A percentile compares a stretch with the other conserved stretches of the same genome.
Evolutionary conservation across 768 basidiomycete species (phyloP).

Genomic region (Rhizopogon roseolus): DNA sequence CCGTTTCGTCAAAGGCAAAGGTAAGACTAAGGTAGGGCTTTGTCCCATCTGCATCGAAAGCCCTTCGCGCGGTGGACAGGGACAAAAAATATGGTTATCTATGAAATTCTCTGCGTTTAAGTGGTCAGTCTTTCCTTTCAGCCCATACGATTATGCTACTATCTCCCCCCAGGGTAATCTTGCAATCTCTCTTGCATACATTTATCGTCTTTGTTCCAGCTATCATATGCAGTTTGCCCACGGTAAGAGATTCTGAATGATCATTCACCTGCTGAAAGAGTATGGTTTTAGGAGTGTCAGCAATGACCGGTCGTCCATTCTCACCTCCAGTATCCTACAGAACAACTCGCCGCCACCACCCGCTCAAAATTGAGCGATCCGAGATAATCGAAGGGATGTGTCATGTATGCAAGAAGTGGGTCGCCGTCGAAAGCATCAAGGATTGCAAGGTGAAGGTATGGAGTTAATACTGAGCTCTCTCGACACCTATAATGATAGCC

Average conservation of each 20-base stretch:
- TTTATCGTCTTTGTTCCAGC: slow-evolving; percentile 30
- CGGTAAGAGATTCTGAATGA: slow-evolving; percentile 36
- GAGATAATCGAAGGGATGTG: slow-evolving; percentile 68
- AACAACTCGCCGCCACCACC: slow-evolving; percentile 34
- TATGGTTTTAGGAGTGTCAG: slow-evolving; percentile 55
- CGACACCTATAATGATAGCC: neutral
- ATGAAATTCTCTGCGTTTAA: slow-evolving; percentile 84
- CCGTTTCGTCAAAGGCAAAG: slow-evolving; percentile 68
- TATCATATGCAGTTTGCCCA: slow-evolving; percentile 84
- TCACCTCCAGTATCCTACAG: slow-evolving; percentile 72
- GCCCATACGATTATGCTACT: neutral
- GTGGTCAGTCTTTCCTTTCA: slow-evolving; percentile 37
- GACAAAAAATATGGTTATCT: slow-evolving; percentile 62
- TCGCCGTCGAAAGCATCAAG: slow-evolving; percentile 69
- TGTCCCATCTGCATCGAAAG: slow-evolving; percentile 75
- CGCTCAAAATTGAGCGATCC: slow-evolving; percentile 56
- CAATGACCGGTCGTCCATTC: slow-evolving; percentile 64
- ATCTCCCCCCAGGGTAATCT: slow-evolving; percentile 12
- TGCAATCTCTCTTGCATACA: neutral
- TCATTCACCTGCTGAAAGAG: neutral
- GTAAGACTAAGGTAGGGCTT: slow-evolving; percentile 63
- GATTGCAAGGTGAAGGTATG: slow-evolving; percentile 65
- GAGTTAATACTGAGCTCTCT: neutral
- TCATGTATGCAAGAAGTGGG: slow-evolving; percentile 73
- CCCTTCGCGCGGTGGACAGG: slow-evolving; percentile 55